A percentile compares a stretch with the other conserved stretches of the same genome.
Evolutionary conservation across 2,329 filamentous ascomycete species (phyloP).

Genomic region (Pyrenophora graminea): DNA sequence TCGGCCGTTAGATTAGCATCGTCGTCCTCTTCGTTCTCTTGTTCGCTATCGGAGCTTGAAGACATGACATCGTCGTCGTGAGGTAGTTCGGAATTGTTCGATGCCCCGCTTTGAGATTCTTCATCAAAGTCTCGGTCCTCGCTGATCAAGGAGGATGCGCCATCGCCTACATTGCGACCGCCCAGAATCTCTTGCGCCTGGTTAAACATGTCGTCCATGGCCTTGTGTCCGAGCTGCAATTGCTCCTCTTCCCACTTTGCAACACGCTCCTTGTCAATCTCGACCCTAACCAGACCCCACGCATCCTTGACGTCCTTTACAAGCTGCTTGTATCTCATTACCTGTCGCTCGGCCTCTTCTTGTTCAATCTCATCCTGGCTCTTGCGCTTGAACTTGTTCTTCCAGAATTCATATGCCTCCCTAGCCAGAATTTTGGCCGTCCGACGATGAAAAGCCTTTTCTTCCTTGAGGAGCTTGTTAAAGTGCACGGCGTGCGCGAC

Average conservation of each 20-base stretch:
- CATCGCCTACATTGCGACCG: constrained; percentile 37
- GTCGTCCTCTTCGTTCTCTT: constrained; percentile 53
- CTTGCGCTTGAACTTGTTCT: constrained; percentile 61
- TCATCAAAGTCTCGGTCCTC: constrained; percentile 47
- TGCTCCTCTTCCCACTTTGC: constrained; percentile 66
- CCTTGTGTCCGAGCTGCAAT: constrained; percentile 61
- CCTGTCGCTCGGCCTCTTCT: constrained; percentile 71
- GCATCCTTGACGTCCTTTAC: constrained; percentile 65
- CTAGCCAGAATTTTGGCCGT: constrained; percentile 79
- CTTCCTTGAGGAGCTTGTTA: constrained; percentile 75
- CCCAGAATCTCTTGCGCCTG: constrained; percentile 60
- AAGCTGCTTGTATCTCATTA: constrained; percentile 72
- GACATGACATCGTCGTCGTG: constrained; percentile 51
- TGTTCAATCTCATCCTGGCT: constrained; percentile 74
- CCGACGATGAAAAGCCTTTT: constrained; percentile 77
- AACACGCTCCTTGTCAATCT: constrained; percentile 61
- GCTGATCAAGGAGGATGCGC: constrained; percentile 45
- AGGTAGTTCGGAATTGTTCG: constrained; percentile 41
- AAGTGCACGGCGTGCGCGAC: constrained; percentile 79
- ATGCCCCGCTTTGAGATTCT: constrained; percentile 49
- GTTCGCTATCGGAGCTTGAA: constrained; percentile 43
- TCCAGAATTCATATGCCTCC: constrained; percentile 76
- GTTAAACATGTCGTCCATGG: constrained; percentile 73
- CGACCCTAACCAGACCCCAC: constrained; percentile 62
- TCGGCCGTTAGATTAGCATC: constrained; percentile 71